Base-by-base conservation (phyloP, 768 basidiomycete genomes). In the Suillus brevipes region DNA sequence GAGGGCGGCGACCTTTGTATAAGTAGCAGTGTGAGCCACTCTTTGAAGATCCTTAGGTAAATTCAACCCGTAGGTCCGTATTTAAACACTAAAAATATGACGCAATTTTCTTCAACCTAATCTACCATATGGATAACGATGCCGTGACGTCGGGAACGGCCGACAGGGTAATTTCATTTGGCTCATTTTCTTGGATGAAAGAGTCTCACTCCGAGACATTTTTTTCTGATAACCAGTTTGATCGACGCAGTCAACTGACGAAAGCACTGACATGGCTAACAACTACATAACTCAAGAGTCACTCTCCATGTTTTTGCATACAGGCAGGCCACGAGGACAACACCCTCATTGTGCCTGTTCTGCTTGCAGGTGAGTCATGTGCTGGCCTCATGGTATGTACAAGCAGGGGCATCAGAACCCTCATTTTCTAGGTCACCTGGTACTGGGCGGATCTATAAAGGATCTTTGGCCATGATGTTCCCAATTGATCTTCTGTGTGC, bases 11-110 rank as follows among this genome's bases (percentile, higher is more conserved):
- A 37, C 18, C 25, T 40, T 59, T 59, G 58, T 59, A 42, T 59
- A 42, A 59, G 40, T 59, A 59, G 58, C 25, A 43, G 18, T 42
- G 58, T 59, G 9, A 59, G 58, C 42, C 58, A 43, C 58, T 25
- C 50, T 28, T 28, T 20, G 58, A 7, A 34, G 34, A 55, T 55
- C 53, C 53, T 55, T 55, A 55, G 20, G 53, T 55, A 40, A 58
- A 28, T 42, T 18, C 25, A 59, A 28, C 38, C 25, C 52, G 9
- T 53, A 53, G 28, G 18, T 53, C 50, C 50, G 50, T 50, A 31
- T 50, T 50, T 50, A 16, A 40, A 34, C 53, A 36, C 53, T 59
- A 59, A 59, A 40, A 59, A 59, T n/a, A n/a, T 42, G 10, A 59
- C 25, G 25, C 25, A 59, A 20, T 59, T 28, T 20, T 58, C 16